These are phyloP conservation scores for Coprinellus micaceus DNA, from an alignment of 768 basidiomycete genomes.

Conservation along the genomic window DNA sequence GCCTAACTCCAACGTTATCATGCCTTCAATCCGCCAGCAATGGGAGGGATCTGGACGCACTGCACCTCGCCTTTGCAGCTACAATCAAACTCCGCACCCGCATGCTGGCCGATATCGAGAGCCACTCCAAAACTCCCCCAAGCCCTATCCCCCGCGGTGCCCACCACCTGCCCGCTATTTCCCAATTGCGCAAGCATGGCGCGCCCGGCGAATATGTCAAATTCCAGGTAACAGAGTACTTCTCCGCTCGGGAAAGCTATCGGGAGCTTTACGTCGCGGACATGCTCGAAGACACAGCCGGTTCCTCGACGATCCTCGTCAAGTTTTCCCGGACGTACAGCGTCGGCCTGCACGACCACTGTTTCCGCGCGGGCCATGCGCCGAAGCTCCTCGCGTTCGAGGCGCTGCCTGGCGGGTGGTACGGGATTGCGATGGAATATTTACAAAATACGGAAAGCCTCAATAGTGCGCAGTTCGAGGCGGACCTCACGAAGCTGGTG, in stretches of 20 bases:
- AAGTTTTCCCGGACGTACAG: conserved; percentile 22
- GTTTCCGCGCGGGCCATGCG: conserved; percentile 19
- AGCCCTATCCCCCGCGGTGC: conserved; percentile 3
- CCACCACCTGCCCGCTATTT: conserved; percentile 1
- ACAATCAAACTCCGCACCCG: conserved; percentile 15
- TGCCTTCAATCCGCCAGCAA: conserved; percentile 16
- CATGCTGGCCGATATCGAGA: conserved; percentile 9
- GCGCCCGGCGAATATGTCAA: conserved; percentile 4
- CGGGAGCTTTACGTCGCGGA: conserved; percentile 10
- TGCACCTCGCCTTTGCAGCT: conserved; percentile 19
- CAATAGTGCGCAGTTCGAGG: background rate
- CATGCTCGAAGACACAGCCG: background rate
- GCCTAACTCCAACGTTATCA: conserved; percentile 19
- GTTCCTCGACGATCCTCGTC: conserved; percentile 13
- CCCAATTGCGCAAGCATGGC: conserved; percentile 7
- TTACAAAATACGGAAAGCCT: conserved; percentile 2
- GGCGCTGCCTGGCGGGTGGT: conserved; percentile 26
- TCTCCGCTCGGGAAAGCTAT: conserved; percentile 3
- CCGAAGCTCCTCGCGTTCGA: conserved; percentile 22
- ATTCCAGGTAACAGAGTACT: conserved; percentile 10
- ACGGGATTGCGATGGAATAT: conserved; percentile 22
- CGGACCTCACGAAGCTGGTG: conserved; percentile 6
- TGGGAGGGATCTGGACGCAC: conserved; percentile 11
- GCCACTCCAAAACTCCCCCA: conserved; percentile 5
- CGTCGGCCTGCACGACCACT: conserved; percentile 19